Conservation (phyloP, 2,329 filamentous ascomycete species). For the Cladobotryum mycophilum region DNA sequence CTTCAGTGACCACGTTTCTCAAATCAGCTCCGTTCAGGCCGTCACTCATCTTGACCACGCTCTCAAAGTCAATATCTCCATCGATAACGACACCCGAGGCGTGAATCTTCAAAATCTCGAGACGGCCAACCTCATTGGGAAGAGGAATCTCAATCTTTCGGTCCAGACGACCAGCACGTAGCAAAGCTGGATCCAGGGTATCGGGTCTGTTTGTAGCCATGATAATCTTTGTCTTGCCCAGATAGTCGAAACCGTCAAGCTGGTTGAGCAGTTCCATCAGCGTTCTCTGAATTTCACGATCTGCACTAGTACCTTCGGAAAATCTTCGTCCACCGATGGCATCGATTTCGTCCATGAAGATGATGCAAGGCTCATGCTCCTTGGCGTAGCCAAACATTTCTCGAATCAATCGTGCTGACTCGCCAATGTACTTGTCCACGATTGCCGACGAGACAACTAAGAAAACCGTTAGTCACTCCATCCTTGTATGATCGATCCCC, state of each 20-base stretch:
- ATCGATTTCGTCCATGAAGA: slow-evolving; percentile 99
- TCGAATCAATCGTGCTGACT: slow-evolving; percentile 91
- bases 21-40: slow-evolving; percentile 96
- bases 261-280: slow-evolving; percentile 99
- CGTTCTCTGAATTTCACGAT: slow-evolving; percentile 96
- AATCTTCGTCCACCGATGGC: slow-evolving; percentile 96
- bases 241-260: slow-evolving; percentile 96
- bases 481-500: not conserved
- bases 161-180: slow-evolving; percentile 89
- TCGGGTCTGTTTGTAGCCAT: slow-evolving; percentile 99
- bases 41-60: slow-evolving; percentile 99
- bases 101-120: slow-evolving; percentile 99
- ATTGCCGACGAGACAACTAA: slow-evolving; percentile 96
- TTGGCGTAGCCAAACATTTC: slow-evolving; percentile 99
- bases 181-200: slow-evolving; percentile 85
- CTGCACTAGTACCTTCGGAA: slow-evolving; percentile 93
- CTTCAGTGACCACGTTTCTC: slow-evolving; percentile 96
- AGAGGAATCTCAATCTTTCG: slow-evolving; percentile 97
- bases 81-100: slow-evolving; percentile 78
- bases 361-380: slow-evolving; percentile 98
- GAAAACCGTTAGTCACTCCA: slow-evolving; percentile 16
- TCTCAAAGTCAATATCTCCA: slow-evolving; percentile 97
- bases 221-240: slow-evolving; percentile 99
- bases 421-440: slow-evolving; percentile 99
- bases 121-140: slow-evolving; percentile 89